phyloP scores from a whole-genome alignment of 2,329 filamentous ascomycete genomes.

The Diaporthe longicolla region DNA sequence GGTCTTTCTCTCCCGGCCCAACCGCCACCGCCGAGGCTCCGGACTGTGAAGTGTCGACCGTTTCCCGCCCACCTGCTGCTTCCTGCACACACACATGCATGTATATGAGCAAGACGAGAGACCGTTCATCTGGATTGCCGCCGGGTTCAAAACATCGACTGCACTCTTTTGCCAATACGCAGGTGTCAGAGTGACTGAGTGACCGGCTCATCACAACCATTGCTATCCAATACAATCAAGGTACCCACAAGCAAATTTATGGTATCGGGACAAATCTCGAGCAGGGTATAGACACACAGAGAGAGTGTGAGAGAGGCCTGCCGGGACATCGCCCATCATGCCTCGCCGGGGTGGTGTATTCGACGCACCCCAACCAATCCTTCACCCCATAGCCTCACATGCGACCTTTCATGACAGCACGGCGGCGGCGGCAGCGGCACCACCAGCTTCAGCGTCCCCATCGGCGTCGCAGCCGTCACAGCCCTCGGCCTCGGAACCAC shows the following conservation, averaged over 20 bases:
- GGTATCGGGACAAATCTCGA: no score
- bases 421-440: no score
- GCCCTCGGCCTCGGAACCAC: neutral
- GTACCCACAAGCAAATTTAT: neutral
- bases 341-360: constrained; percentile 18
- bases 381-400: constrained; percentile 28
- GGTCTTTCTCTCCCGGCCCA: neutral
- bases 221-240: neutral
- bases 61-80: neutral
- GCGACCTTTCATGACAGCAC: constrained; percentile 7
- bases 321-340: constrained; percentile 13
- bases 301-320: neutral
- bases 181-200: neutral
- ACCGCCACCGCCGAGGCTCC: neutral
- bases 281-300: neutral
- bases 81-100: neutral
- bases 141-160: neutral
- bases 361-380: constrained; percentile 28
- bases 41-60: neutral
- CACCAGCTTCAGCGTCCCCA: neutral
- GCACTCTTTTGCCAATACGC: neutral
- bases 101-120: neutral
- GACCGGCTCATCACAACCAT: neutral
- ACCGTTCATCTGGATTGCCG: neutral
- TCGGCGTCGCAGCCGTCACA: neutral